These are phyloP conservation scores for Stenocarpella maydis DNA, from an alignment of 2,329 filamentous ascomycete species.

Conservation along the genomic window DNA sequence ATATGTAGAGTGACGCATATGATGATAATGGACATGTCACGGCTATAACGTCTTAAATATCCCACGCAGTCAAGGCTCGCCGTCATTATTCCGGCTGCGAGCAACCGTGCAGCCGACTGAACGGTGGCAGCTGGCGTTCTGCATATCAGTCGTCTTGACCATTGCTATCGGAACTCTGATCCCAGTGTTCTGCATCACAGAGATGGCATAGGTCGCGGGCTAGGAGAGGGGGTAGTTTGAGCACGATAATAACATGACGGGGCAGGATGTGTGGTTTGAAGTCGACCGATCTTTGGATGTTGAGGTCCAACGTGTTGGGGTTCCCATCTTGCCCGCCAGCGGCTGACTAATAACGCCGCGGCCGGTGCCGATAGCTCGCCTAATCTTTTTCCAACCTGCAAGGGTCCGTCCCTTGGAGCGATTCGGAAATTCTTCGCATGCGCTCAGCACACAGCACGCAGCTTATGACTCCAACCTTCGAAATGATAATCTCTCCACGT, in stretches of 20 bases:
- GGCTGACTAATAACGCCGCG: slow-evolving; percentile 25
- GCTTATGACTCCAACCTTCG: background rate
- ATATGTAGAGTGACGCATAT: background rate
- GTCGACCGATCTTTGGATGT: background rate
- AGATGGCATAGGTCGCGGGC: background rate
- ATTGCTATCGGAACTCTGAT: no score
- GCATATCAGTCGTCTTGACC: background rate
- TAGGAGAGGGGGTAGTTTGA: no score
- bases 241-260: background rate
- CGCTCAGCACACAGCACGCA: background rate
- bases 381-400: slow-evolving; percentile 28
- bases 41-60: background rate
- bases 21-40: background rate
- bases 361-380: background rate
- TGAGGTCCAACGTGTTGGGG: no score
- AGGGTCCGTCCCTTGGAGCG: background rate
- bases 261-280: background rate
- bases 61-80: no score
- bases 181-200: background rate
- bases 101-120: background rate
- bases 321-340: no score
- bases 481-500: slow-evolving; percentile 4
- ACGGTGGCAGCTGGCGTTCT: no score
- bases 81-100: background rate
- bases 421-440: background rate